phyloP scores from a whole-genome alignment of 2,329 filamentous ascomycete genomes.

The Colletotrichum spinosum region DNA sequence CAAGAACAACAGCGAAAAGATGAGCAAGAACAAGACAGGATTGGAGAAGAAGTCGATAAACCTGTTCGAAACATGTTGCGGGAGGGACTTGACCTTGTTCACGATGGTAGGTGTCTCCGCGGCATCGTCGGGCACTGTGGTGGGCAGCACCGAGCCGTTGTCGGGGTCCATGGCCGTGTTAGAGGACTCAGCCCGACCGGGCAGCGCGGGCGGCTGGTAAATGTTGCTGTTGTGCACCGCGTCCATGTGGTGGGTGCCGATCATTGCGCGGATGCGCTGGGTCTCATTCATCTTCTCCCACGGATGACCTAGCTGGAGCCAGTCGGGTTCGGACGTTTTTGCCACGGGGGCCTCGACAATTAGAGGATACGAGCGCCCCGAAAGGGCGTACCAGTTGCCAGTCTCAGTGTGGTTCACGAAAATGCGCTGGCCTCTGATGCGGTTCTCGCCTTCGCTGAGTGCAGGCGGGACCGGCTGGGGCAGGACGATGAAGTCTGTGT shows the following conservation, averaged over 20 bases:
- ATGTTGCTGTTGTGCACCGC: conserved; percentile 45
- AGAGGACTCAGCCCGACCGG: conserved; percentile 46
- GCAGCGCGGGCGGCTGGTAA: conserved; percentile 52
- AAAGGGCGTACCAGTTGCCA: conserved; percentile 96
- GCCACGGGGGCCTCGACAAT: conserved; percentile 75
- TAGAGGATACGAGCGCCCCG: conserved; percentile 85
- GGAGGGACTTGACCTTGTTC: conserved; percentile 62
- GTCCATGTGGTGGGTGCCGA: conserved; percentile 78
- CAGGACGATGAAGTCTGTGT: conserved; percentile 83
- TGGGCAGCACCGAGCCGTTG: conserved; percentile 48
- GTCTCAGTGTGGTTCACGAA: conserved; percentile 88
- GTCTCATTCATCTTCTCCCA: conserved; percentile 54
- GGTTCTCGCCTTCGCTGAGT: conserved; percentile 60
- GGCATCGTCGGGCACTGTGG: conserved; percentile 40
- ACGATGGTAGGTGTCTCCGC: conserved; percentile 57
- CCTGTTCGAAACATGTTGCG: conserved; percentile 61
- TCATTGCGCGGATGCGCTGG: conserved; percentile 70
- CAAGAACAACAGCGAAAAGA: conserved; percentile 55
- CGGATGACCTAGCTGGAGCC: conserved; percentile 56
- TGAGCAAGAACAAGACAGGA: conserved; percentile 61
- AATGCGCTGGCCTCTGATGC: conserved; percentile 72
- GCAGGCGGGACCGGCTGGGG: conserved; percentile 82
- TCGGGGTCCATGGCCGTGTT: conserved; percentile 46
- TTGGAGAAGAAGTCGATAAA: conserved; percentile 68
- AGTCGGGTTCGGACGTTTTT: conserved; percentile 58